Percentiles rank a stretch among this genome's conserved stretches.
These are phyloP conservation scores for Sanghuangporus baumii DNA, from an alignment of 1,284 basidiomycete species.

Conservation along the genomic window DNA sequence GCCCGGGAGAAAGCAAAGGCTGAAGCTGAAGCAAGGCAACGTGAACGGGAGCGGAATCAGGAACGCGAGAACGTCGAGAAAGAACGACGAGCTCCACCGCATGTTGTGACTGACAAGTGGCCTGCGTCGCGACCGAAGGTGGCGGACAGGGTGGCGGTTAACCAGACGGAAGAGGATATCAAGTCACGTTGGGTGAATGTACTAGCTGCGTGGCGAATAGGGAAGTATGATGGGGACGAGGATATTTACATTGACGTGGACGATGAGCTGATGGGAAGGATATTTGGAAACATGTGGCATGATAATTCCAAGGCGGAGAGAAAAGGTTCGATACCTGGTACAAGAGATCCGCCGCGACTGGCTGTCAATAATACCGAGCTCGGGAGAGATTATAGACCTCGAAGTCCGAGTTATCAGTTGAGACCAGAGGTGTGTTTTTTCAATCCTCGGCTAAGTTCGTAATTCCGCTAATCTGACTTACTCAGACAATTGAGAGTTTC, in stretches of 20 bases:
- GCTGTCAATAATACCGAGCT: not conserved
- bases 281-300: slow-evolving; percentile 5
- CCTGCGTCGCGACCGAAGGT: not conserved
- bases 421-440: slow-evolving; percentile 14
- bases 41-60: not conserved
- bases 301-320: not conserved
- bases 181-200: slow-evolving; percentile 45
- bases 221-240: slow-evolving; percentile 29
- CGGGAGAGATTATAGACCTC: slow-evolving; percentile 11
- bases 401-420: slow-evolving; percentile 8
- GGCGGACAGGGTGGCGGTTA: not conserved
- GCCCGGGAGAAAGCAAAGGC: not conserved
- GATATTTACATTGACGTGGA: slow-evolving; percentile 8
- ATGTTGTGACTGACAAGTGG: not conserved
- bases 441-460: not conserved
- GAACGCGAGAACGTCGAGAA: not conserved
- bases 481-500: slow-evolving; percentile 62
- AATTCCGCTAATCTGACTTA: not conserved
- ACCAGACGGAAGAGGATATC: slow-evolving; percentile 18
- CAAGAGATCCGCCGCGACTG: slow-evolving; percentile 10
- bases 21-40: not conserved
- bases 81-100: slow-evolving; percentile 1
- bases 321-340: slow-evolving; percentile 12
- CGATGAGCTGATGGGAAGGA: slow-evolving; percentile 1
- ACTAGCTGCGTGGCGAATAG: slow-evolving; percentile 45